Percentiles rank a stretch among this genome's conserved stretches.
Conservation (phyloP, 306 rosid genomes). For the Corylus heterophylla region DNA sequence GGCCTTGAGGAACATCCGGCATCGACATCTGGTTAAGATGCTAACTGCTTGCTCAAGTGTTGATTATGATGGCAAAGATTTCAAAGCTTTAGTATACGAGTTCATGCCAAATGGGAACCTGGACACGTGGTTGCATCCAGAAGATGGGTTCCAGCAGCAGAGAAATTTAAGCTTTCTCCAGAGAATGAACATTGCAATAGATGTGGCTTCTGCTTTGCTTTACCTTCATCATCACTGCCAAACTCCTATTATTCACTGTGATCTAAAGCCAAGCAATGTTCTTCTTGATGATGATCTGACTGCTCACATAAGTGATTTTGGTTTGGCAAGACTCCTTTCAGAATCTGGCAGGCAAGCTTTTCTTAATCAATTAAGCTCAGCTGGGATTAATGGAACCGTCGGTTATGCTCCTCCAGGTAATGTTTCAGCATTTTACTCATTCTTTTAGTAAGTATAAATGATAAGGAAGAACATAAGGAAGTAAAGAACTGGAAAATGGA, state of each 20-base stretch:
- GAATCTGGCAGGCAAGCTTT: not conserved
- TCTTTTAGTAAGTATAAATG: not conserved
- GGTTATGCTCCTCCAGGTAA: conserved; percentile 20
- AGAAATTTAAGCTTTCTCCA: not conserved
- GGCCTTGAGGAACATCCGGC: no score
- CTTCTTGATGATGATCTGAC: conserved; percentile 10
- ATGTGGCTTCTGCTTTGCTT: conserved; percentile 24
- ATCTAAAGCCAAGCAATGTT: conserved; percentile 28
- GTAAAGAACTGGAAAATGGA: no score
- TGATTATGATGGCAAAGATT: no score
- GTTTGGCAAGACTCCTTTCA: conserved; percentile 21
- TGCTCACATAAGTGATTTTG: conserved; percentile 19
- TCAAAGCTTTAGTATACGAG: conserved; percentile 2
- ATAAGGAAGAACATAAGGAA: no score
- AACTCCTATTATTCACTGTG: conserved; percentile 24
- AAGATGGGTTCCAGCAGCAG: not conserved
- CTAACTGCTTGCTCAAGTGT: no score
- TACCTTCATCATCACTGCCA: conserved; percentile 22
- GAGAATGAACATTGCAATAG: conserved; percentile 21
- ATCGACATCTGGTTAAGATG: no score
- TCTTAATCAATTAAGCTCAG: not conserved
- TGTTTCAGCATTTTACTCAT: not conserved
- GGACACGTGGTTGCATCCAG: conserved; percentile 19
- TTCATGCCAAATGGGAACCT: conserved; percentile 27
- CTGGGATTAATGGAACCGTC: conserved; percentile 8